Evolutionary conservation across 345 rosid species (phyloP), one percentile per base, ranked within the genome.

Genomic region (Boechera stricta): DNA sequence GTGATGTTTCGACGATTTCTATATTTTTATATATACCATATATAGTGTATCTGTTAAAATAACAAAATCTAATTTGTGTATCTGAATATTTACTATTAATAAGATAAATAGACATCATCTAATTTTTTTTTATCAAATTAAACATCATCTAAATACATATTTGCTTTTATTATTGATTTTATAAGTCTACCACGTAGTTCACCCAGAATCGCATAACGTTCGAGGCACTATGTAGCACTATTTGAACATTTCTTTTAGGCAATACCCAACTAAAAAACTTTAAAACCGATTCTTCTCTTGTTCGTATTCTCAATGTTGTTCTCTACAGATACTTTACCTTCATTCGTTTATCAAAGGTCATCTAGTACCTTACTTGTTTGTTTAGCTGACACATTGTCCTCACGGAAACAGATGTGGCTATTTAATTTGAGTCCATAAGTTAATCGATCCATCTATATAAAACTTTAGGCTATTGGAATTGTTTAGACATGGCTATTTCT

Each of bases 301-400:
- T 38, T 60, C 47, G 31, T 5, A 38, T 10, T 26, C 21, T 56
- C 10, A 56, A 35, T 56, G 2, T 13, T 13, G 68, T 7, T 42
- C 55, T 29, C 39, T 65, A 48, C 29, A 3, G 47, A 60, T 36
- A 21, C 5, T 36, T 36, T 36, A 60, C 31, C 10, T 49, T 13
- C 12, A 67, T 67, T 33, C 10, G 59, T 21, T 35, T 29, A 49
- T 51, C 33, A 67, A 32, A 38, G 16, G 66, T 61, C 48, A 39
- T 26, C 12, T 39, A 39, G 49, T 24, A 39, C 64, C 28, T 11
- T 73, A 2, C 51, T 11, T 29, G 44, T 36, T 71, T 38, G 61
- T 51, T 29, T 61, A 72, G 69, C 51, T 52, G 61, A n/a, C 68
- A 51, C 44, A 63, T 73, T 51, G 61, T 59, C 51, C 61, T 51